Percentiles rank a stretch among this genome's conserved stretches.
phyloP scores from a whole-genome alignment of 2,329 filamentous ascomycete genomes.

The Alternaria gaisen region DNA sequence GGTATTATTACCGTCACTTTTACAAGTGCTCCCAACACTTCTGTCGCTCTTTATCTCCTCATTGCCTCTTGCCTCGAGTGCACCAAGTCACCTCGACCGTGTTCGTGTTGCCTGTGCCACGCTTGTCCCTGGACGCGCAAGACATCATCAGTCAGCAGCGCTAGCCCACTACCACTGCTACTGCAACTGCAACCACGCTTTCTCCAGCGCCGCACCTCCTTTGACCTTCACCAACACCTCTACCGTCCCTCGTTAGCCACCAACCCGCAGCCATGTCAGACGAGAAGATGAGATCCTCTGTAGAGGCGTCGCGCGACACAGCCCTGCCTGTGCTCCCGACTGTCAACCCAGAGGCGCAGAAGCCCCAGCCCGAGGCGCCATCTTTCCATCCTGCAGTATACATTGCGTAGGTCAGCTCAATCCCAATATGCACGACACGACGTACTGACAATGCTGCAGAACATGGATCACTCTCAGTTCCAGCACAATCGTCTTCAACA shows the following conservation, averaged over 20 bases:
- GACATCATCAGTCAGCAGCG: constrained; percentile 33
- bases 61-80: constrained; percentile 29
- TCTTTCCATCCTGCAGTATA: constrained; percentile 84
- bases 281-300: constrained; percentile 84
- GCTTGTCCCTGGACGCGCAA: constrained; percentile 22
- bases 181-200: constrained; percentile 18
- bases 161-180: constrained; percentile 17
- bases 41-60: constrained; percentile 34
- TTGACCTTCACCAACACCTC: constrained; percentile 23
- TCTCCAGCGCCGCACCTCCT: constrained; percentile 31
- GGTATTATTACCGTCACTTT: constrained; percentile 32
- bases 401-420: constrained; percentile 68
- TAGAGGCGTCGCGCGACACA: constrained; percentile 73
- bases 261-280: constrained; percentile 63
- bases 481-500: constrained; percentile 98
- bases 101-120: constrained; percentile 37
- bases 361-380: constrained; percentile 66
- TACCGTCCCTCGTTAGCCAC: constrained; percentile 33
- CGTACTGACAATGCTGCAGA: constrained; percentile 59
- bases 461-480: constrained; percentile 93
- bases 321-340: constrained; percentile 75
- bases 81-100: constrained; percentile 23
- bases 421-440: constrained; percentile 38
- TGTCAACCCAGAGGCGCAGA: constrained; percentile 78
- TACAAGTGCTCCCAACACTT: constrained; percentile 32